Conservation (phyloP, 108 stramenopile genomes). For the Ochromonas danica region DNA sequence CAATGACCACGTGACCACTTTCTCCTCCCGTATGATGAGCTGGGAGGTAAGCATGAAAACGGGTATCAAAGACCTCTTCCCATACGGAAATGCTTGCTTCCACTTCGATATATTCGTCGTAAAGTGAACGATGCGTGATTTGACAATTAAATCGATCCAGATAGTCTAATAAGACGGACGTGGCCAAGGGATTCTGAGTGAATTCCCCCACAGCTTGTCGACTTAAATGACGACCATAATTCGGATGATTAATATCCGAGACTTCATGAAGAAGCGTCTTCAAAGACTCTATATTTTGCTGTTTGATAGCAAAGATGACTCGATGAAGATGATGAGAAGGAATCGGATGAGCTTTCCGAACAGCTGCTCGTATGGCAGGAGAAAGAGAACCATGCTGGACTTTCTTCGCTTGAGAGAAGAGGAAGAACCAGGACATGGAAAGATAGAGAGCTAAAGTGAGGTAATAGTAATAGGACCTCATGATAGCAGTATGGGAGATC, state of each 20-base stretch:
- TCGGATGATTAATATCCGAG: conserved; percentile 11
- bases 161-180: neutral
- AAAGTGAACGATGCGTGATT: neutral
- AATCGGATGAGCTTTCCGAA: too few relatives aligned
- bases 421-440: too few relatives aligned
- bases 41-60: neutral
- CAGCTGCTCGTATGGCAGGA: too few relatives aligned
- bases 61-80: neutral
- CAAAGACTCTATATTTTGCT: neutral
- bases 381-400: too few relatives aligned
- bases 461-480: too few relatives aligned
- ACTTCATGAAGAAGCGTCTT: conserved; percentile 31
- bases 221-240: conserved; percentile 27
- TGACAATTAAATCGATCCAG: neutral
- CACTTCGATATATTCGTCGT: neutral
- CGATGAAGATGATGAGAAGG: neutral
- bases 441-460: too few relatives aligned
- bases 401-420: too few relatives aligned
- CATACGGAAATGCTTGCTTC: neutral
- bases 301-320: conserved; percentile 8
- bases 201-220: neutral
- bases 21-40: neutral
- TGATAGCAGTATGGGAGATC: too few relatives aligned
- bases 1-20: neutral
- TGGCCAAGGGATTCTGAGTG: neutral